Evolutionary conservation across 345 rosid genomes (phyloP).

Genomic region (Corchorus olitorius): DNA sequence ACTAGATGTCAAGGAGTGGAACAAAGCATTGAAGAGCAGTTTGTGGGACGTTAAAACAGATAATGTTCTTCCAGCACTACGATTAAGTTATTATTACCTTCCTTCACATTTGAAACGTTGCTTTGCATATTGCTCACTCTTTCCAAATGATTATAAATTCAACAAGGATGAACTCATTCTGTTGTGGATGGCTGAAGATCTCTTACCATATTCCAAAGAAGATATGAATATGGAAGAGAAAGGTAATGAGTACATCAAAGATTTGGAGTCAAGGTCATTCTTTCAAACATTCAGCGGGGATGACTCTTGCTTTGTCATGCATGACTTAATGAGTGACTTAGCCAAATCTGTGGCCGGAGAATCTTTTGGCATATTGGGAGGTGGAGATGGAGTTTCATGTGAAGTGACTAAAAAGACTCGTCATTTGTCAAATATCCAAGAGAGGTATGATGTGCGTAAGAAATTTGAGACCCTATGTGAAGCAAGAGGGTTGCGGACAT

Average conservation of each 20-base stretch:
- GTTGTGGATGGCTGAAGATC: constrained; percentile 2
- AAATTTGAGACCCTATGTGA: neutral
- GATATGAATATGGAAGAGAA: neutral
- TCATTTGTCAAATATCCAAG: neutral
- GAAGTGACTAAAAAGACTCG: neutral
- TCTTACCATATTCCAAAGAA: neutral
- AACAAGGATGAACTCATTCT: neutral
- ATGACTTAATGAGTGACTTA: neutral
- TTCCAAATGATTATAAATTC: neutral
- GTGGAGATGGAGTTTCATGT: neutral
- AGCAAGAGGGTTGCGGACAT: neutral
- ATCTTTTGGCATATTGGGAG: neutral
- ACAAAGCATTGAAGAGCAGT: neutral
- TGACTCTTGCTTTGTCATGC: constrained; percentile 3
- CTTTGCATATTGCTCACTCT: neutral
- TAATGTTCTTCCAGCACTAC: neutral
- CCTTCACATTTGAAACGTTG: neutral
- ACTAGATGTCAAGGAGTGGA: neutral
- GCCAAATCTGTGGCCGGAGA: neutral
- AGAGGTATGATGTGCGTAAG: neutral
- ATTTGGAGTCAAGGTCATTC: neutral
- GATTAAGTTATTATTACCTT: neutral
- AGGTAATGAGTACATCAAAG: neutral
- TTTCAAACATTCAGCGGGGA: neutral
- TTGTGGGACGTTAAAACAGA: neutral